These are phyloP conservation scores for Thermothelomyces thermophilus DNA, from an alignment of 2,329 filamentous ascomycete genomes.

Conservation along the genomic window DNA sequence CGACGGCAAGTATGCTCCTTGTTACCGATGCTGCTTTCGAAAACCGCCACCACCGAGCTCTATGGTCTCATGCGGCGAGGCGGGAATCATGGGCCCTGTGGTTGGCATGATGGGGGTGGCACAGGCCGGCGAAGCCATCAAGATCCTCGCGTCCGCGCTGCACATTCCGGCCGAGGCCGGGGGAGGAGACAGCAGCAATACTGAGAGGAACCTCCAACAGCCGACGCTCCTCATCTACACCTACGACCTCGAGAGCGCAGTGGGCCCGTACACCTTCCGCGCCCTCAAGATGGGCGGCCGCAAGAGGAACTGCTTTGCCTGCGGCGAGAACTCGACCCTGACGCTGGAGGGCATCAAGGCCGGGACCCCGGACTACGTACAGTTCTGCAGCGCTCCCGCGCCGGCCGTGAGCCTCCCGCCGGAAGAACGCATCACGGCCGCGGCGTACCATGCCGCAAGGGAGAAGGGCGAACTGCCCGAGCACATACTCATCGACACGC, in stretches of 20 bases:
- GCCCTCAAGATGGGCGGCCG: conserved; percentile 66
- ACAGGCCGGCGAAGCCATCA: conserved; percentile 84
- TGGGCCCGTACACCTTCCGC: conserved; percentile 49
- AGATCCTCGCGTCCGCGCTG: conserved; percentile 54
- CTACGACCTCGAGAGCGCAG: conserved; percentile 30
- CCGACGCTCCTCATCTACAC: conserved; percentile 42
- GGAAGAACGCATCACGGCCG: conserved; percentile 61
- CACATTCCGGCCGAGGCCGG: conserved; percentile 16
- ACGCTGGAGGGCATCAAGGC: conserved; percentile 54
- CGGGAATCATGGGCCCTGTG: conserved; percentile 84
- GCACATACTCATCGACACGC: conserved; percentile 70
- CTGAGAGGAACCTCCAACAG: conserved; percentile 17
- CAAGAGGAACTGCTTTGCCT: conserved; percentile 67
- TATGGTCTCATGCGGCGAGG: conserved; percentile 83
- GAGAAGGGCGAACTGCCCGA: conserved; percentile 17
- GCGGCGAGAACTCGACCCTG: conserved; percentile 57
- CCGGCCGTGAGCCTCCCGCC: conserved; percentile 53
- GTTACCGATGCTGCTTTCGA: conserved; percentile 91
- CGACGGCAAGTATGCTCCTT: conserved; percentile 59
- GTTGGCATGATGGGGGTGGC: conserved; percentile 90
- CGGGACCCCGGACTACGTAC: conserved; percentile 72
- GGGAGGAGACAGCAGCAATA: neutral
- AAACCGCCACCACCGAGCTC: conserved; percentile 76
- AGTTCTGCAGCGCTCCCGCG: conserved; percentile 67
- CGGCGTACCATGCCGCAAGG: conserved; percentile 44